These are phyloP conservation scores for Aspergillus aculeatus DNA, from an alignment of 2,329 filamentous ascomycete genomes.

Conservation along the genomic window DNA sequence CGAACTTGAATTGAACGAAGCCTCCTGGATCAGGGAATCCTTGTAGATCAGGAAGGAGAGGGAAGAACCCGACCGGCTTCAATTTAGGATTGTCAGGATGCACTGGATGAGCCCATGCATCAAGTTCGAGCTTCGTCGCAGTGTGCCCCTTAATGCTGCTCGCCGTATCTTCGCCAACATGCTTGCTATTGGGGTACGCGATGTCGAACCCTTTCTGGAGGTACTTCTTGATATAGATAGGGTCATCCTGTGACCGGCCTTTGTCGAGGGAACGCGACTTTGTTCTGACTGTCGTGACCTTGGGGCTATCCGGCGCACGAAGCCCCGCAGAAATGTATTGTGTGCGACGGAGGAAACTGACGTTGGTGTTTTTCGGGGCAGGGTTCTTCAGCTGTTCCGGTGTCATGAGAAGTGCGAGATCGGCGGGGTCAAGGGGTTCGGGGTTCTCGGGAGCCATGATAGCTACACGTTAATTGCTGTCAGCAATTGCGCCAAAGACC, in stretches of 20 bases:
- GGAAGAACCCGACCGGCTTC: conserved; percentile 59
- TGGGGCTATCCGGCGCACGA: conserved; percentile 34
- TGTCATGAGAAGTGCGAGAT: conserved; percentile 78
- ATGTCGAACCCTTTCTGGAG: conserved; percentile 65
- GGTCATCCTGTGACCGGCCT: conserved; percentile 53
- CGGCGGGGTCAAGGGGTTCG: conserved; percentile 74
- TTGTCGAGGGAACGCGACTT: conserved; percentile 31
- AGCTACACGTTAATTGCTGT: conserved; percentile 51
- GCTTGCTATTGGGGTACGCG: conserved; percentile 61
- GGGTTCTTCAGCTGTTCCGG: conserved; percentile 83
- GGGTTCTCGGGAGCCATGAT: conserved; percentile 75
- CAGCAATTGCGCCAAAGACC: conserved; percentile 18
- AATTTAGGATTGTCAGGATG: conserved; percentile 59
- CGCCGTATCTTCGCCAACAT: conserved; percentile 56
- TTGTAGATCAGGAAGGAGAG: conserved; percentile 60
- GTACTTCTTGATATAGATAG: conserved; percentile 59
- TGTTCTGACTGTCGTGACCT: conserved; percentile 24
- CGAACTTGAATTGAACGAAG: conserved; percentile 62
- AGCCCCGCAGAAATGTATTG: conserved; percentile 71
- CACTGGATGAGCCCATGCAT: conserved; percentile 60
- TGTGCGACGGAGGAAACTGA: conserved; percentile 91
- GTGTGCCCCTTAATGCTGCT: conserved; percentile 55
- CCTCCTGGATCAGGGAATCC: conserved; percentile 59
- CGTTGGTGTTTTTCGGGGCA: conserved; percentile 70
- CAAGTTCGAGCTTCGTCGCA: conserved; percentile 53